phyloP scores from a whole-genome alignment of 257 asterid species.

The Solanum rostratum region DNA sequence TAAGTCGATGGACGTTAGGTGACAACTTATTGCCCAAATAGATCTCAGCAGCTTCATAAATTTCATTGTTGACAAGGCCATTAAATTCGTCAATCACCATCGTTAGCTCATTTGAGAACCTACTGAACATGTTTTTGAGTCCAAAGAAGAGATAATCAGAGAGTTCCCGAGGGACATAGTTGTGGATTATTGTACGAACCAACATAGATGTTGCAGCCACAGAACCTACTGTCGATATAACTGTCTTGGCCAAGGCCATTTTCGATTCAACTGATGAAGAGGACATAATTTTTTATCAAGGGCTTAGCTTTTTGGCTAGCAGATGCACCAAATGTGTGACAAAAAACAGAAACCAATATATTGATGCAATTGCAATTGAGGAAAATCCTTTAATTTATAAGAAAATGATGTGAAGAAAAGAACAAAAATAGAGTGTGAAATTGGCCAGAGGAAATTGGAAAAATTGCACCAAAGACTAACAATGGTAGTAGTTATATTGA shows the following conservation, averaged over 20 bases:
- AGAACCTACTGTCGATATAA: conserved; percentile 9
- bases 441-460: not conserved
- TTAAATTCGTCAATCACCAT: conserved; percentile 6
- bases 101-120: not conserved
- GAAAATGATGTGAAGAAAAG: not conserved
- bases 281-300: not conserved
- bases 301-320: not conserved
- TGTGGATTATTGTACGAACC: not conserved
- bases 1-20: too few relatives aligned
- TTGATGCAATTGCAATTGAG: not conserved
- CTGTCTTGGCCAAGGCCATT: not conserved
- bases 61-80: not conserved
- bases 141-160: not conserved
- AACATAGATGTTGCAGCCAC: conserved; percentile 11
- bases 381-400: not conserved
- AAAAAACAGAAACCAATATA: not conserved
- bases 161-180: conserved; percentile 7
- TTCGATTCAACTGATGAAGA: conserved; percentile 3
- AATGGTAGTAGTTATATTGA: not conserved
- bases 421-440: not conserved
- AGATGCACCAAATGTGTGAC: not conserved
- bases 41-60: conserved; percentile 9
- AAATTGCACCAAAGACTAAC: not conserved
- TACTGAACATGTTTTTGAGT: not conserved
- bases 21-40: conserved; percentile 9